A percentile compares a stretch with the other conserved stretches of the same genome.
Evolutionary conservation across 2,329 filamentous ascomycete species (phyloP).

Genomic region (Graphilbum sp.): DNA sequence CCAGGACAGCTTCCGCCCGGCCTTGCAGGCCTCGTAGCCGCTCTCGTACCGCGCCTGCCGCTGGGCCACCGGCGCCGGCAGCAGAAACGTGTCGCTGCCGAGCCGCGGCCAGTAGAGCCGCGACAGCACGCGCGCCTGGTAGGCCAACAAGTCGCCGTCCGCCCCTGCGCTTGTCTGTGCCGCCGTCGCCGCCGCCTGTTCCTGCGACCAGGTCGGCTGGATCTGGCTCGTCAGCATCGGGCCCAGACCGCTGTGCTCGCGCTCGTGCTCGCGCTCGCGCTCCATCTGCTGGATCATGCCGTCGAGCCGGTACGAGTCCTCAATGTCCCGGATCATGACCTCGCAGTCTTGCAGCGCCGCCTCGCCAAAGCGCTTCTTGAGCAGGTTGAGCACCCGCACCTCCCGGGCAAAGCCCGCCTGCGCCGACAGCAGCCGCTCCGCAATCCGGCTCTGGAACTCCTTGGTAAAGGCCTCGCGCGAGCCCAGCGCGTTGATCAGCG

Average conservation of each 20-base stretch:
- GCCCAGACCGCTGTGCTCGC: too few species aligned
- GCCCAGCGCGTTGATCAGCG: conserved; percentile 74
- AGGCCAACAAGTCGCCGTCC: conserved; percentile 19
- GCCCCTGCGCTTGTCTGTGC: not conserved
- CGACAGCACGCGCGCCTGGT: conserved; percentile 76
- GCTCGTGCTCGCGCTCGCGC: too few species aligned
- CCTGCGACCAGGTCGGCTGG: not conserved
- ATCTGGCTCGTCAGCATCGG: not conserved
- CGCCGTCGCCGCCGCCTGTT: conserved; percentile 4
- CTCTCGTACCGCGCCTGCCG: conserved; percentile 56
- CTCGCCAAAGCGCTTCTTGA: conserved; percentile 82
- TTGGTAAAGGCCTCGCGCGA: conserved; percentile 86
- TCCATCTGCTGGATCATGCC: conserved; percentile 43
- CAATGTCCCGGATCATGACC: conserved; percentile 90
- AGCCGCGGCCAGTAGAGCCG: conserved; percentile 86
- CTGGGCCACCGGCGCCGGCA: conserved; percentile 40
- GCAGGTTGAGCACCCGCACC: conserved; percentile 64
- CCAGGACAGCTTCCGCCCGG: conserved; percentile 77
- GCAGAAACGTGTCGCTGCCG: conserved; percentile 48
- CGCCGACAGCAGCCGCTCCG: conserved; percentile 56
- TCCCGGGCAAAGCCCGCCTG: conserved; percentile 61
- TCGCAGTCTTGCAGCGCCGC: conserved; percentile 78
- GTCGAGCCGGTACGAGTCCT: conserved; percentile 66
- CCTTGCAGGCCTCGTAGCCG: conserved; percentile 66
- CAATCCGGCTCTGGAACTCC: conserved; percentile 80